These are phyloP conservation scores for Mucor piriformis DNA, from an alignment of 371 early-diverging fungal species.

Conservation along the genomic window DNA sequence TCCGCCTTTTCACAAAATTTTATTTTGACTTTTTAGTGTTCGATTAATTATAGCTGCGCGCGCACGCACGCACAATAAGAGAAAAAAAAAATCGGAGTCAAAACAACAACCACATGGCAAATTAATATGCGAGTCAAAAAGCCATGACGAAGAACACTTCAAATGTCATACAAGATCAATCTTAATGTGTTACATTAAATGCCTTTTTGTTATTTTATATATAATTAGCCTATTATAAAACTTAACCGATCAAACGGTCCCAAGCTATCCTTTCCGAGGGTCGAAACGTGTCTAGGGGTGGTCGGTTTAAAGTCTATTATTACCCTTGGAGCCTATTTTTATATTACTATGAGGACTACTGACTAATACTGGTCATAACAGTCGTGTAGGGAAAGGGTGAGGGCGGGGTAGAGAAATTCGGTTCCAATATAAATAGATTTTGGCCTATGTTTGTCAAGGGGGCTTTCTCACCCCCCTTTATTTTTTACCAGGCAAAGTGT, in stretches of 20 bases:
- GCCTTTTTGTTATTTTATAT: conserved; percentile 4
- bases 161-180: conserved; percentile 24
- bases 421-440: not conserved
- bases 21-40: too few species aligned
- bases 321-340: not conserved
- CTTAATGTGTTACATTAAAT: conserved; percentile 12
- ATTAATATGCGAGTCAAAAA: not conserved
- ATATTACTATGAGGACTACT: conserved; percentile 2
- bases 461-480: not conserved
- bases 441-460: not conserved
- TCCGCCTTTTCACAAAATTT: too few species aligned
- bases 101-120: too few species aligned
- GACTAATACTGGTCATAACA: not conserved
- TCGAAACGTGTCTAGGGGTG: not conserved
- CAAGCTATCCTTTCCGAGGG: conserved; percentile 1
- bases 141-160: not conserved
- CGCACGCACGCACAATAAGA: too few species aligned
- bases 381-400: not conserved
- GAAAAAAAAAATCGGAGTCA: too few species aligned
- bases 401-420: not conserved
- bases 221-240: conserved; percentile 16
- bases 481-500: not conserved
- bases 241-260: conserved; percentile 16
- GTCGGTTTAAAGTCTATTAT: too few species aligned
- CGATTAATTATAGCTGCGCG: too few species aligned